Conservation (phyloP, 306 rosid genomes). For the Quercus alba region DNA sequence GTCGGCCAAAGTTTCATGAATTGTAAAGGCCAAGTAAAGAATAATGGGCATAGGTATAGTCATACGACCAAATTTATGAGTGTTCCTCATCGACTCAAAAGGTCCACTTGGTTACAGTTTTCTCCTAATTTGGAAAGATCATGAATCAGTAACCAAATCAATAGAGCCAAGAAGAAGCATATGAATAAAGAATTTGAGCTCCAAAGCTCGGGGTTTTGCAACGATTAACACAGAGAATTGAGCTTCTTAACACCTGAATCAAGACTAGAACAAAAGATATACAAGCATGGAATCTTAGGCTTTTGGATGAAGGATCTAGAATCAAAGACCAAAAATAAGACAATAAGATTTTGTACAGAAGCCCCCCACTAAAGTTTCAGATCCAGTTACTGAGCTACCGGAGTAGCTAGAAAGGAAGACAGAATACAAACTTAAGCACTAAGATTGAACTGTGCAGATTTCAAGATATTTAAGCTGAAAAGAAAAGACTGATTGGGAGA, state of each 20-base stretch:
- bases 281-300: background rate
- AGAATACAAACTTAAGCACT: background rate
- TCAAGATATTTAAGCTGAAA: no score
- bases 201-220: background rate
- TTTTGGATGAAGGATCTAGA: background rate
- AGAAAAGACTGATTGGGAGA: no score
- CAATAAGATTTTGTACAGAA: background rate
- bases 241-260: conserved; percentile 18
- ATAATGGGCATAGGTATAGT: conserved; percentile 7
- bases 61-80: conserved; percentile 10
- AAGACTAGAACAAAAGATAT: background rate
- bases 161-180: no score
- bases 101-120: background rate
- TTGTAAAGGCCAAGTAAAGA: conserved; percentile 31
- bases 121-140: background rate
- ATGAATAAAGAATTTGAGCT: no score
- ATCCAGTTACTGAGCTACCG: background rate
- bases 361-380: background rate
- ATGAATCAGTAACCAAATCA: no score
- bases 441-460: no score
- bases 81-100: conserved; percentile 34
- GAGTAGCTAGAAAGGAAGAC: background rate
- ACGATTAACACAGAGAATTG: background rate
- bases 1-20: conserved; percentile 33
- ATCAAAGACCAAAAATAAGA: background rate